Conservation (phyloP, 805 yeast species). For the Candida dajiaensis region DNA sequence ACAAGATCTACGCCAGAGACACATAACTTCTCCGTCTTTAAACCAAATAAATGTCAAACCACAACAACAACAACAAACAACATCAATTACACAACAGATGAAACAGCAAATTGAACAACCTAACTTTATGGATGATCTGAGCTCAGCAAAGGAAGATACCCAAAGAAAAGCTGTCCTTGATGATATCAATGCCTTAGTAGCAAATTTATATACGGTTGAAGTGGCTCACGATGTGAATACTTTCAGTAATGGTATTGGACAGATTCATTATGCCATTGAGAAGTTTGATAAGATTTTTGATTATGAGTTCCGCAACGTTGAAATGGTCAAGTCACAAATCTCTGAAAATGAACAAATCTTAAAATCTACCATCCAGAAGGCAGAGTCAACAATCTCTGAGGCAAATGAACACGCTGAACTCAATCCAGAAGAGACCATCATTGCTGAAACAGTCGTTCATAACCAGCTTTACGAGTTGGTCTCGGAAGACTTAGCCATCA, state of each 20-base stretch:
- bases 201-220: slow-evolving; percentile 18
- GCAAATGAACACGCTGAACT: slow-evolving; percentile 27
- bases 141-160: slow-evolving; percentile 5
- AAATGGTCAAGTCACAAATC: slow-evolving; percentile 21
- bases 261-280: slow-evolving; percentile 28
- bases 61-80: slow-evolving; percentile 5
- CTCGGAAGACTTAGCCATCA: slow-evolving; percentile 64
- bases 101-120: slow-evolving; percentile 7
- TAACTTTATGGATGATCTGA: slow-evolving; percentile 19
- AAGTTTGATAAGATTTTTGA: slow-evolving; percentile 32
- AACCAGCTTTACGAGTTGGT: slow-evolving; percentile 60
- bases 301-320: slow-evolving; percentile 28
- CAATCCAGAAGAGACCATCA: slow-evolving; percentile 37
- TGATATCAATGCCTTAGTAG: slow-evolving; percentile 17
- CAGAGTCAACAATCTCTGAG: slow-evolving; percentile 26
- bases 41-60: slow-evolving; percentile 9
- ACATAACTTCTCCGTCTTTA: slow-evolving; percentile 14
- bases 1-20: slow-evolving; percentile 12
- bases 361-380: slow-evolving; percentile 22
- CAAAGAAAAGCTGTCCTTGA: slow-evolving; percentile 3
- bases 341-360: slow-evolving; percentile 26
- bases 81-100: slow-evolving; percentile 4
- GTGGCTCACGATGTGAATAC: slow-evolving; percentile 18
- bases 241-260: slow-evolving; percentile 17
- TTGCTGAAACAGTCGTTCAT: slow-evolving; percentile 46